These are phyloP conservation scores for Calocybe gangraenosa DNA, from an alignment of 768 basidiomycete genomes.

Conservation along the genomic window DNA sequence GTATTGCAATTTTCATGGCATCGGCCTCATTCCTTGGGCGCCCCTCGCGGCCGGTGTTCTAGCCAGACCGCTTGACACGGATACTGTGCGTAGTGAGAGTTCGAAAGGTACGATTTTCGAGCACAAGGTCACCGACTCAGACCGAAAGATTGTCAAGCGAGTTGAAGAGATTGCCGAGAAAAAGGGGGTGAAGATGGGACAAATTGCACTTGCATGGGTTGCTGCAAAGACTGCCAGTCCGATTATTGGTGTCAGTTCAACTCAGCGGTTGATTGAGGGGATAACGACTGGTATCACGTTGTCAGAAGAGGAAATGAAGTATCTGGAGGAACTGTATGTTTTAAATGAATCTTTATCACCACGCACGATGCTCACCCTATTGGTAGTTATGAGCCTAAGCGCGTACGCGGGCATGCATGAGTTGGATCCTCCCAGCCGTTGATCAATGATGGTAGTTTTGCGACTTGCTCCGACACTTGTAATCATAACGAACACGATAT, in stretches of 20 bases:
- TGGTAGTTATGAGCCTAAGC: slow-evolving; percentile 14
- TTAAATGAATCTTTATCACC: not conserved
- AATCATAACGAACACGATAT: not conserved
- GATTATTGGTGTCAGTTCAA: slow-evolving; percentile 22
- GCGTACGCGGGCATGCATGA: slow-evolving; percentile 12
- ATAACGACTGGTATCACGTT: slow-evolving; percentile 24
- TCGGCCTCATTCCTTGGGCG: slow-evolving; percentile 50
- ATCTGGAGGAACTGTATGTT: slow-evolving; percentile 34
- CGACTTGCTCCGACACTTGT: not conserved
- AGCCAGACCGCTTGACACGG: slow-evolving; percentile 27
- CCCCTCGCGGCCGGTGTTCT: slow-evolving; percentile 38
- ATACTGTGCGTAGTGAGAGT: slow-evolving; percentile 15
- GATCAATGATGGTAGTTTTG: not conserved
- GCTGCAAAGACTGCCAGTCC: slow-evolving; percentile 30
- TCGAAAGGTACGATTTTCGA: slow-evolving; percentile 19
- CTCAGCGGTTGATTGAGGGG: slow-evolving; percentile 17
- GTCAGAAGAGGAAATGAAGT: slow-evolving; percentile 37
- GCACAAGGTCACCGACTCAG: slow-evolving; percentile 18
- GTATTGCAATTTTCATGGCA: slow-evolving; percentile 44
- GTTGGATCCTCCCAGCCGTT: not conserved
- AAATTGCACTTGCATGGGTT: slow-evolving; percentile 43
- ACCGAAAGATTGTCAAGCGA: slow-evolving; percentile 29
- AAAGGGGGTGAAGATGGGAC: slow-evolving; percentile 37
- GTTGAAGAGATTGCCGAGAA: slow-evolving; percentile 39
- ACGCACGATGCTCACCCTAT: not conserved